Evolutionary conservation across 441 rosid genomes (phyloP), one percentile per base, ranked within the genome.

Genomic region (Metrosideros polymorpha): DNA sequence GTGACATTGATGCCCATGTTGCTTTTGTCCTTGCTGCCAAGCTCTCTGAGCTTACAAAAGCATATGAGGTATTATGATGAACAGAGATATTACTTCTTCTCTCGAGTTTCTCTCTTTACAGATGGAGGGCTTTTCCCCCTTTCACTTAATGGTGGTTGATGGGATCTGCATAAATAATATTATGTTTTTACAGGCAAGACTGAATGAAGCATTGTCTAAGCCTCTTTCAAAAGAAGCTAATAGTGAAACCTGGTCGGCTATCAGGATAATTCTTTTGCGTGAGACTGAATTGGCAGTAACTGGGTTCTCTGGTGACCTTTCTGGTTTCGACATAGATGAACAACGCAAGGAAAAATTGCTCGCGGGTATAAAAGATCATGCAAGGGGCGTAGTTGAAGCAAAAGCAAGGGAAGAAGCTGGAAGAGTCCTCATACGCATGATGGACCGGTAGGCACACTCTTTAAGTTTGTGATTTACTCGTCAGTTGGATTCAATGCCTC

Each of bases 381-480:
- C 97, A 79, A 94, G 87, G 83, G 93, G 95, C 88, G 89, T 95
- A 59, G 97, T 97, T 90, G 97, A 97, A 92, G 89, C 93, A 63
- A 98, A 96, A 93, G 93, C 98, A 24, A 96, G 90, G 92, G 98
- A 95, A 92, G 99, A 97, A 90, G 95, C 99, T 89, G 95, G 94
- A 89, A 93, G 93, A 91, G 98, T 92, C 61, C 84, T 97, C 89
- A 93, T 90, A 87, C 93, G 94, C 83, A 98, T 97, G 99, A 97
- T 94, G 90, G 99, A 98, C 86, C 92, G 98, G 96, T 98, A 35
- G 49, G 52, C 90, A 89, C 56, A 88, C 59, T 84, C 71, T 54
- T 87, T 84, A 43, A 55, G 71, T 83, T 82, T 63, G 84, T 85
- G 32, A 63, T 39, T 82, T 85, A 9, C 84, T 86, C 55, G 84